Evolutionary conservation across 768 basidiomycete genomes (phyloP), one percentile per base, ranked within the genome.

Genomic region (Lentinula detonsa): DNA sequence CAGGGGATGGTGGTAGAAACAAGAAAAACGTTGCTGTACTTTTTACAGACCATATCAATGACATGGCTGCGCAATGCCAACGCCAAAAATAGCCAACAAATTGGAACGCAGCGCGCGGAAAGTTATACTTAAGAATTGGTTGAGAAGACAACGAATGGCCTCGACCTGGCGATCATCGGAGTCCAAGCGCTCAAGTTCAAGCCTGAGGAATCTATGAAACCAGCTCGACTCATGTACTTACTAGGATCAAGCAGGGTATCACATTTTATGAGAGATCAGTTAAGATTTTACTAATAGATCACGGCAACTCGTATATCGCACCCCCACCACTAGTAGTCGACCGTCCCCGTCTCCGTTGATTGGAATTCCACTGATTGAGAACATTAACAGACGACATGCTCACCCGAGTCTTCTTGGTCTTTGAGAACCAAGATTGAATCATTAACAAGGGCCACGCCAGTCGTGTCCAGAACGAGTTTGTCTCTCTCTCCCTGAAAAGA

Each of bases 361-460:
- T 37, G n/a, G 18, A 6, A 39, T 35, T 40, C 53, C 53, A 54
- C 37, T 54, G 33, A 54, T 39, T 40, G 5, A 40, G 31, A 21
- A 23, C 34, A 21, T 21, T 40, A 15, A 54, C 34, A 34, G 34
- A 40, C 4, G 37, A 21, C 53, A 40, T 6, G 11, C 21, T 54
- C 10, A 13, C 16, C 15, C 15, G 18, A 9, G 21, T 23, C 11
- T 43, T 43, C 40, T 43, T 56, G 15, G 55, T 15, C 8, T 51
- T 56, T 5, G 46, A 48, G 23, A 56, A 56, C 9, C 40, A 31
- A 5, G 37, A 23, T 13, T 42, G 37, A 23, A 42, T 16, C 40
- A 58, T 39, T 3, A 62, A n/a, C 16, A 62, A 5, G 15, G 61
- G 61, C 61, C 61, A 62, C 11, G 57, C 46, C 16, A 62, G n/a